Percentiles rank a stretch among this genome's conserved stretches.
Conservation (phyloP, 2,329 filamentous ascomycete species). For the Talaromyces sp. region DNA sequence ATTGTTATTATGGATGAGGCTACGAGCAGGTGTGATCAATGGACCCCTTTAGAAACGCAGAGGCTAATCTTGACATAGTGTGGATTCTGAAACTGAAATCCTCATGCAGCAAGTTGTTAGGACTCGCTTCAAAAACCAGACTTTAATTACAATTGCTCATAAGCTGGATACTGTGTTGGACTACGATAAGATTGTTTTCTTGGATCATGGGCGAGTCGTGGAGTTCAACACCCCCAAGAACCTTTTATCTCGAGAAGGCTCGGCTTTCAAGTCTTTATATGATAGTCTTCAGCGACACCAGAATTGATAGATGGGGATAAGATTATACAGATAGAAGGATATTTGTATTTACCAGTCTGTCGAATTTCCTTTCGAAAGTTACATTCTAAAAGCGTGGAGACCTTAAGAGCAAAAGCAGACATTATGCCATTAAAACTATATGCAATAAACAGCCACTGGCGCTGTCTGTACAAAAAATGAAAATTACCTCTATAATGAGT, state of each 20-base stretch:
- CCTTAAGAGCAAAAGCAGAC: not conserved
- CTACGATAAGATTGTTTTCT: constrained; percentile 32
- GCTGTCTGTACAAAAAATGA: constrained; percentile 6
- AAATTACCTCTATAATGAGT: not conserved
- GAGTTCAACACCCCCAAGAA: constrained; percentile 25
- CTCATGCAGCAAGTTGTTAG: constrained; percentile 57
- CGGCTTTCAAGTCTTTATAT: constrained; percentile 22
- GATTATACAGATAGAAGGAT: no score
- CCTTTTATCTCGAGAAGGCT: constrained; percentile 18
- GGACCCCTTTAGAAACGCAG: not conserved
- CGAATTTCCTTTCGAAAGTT: no score
- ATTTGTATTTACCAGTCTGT: no score
- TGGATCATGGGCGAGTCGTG: constrained; percentile 28
- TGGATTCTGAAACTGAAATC: constrained; percentile 58
- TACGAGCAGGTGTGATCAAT: constrained; percentile 22
- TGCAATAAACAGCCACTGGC: constrained; percentile 3
- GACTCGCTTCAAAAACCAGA: constrained; percentile 53
- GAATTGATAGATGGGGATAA: no score
- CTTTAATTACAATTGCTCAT: constrained; percentile 59
- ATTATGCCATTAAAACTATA: constrained; percentile 5
- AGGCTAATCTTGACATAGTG: constrained; percentile 33
- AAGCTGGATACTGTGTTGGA: constrained; percentile 45
- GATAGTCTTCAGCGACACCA: not conserved
- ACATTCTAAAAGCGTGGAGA: no score
- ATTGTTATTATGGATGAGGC: constrained; percentile 30